Percentiles rank a stretch among this genome's conserved stretches.
Evolutionary conservation across 2,329 filamentous ascomycete species (phyloP).

Genomic region (Keithomyces neogunnii): DNA sequence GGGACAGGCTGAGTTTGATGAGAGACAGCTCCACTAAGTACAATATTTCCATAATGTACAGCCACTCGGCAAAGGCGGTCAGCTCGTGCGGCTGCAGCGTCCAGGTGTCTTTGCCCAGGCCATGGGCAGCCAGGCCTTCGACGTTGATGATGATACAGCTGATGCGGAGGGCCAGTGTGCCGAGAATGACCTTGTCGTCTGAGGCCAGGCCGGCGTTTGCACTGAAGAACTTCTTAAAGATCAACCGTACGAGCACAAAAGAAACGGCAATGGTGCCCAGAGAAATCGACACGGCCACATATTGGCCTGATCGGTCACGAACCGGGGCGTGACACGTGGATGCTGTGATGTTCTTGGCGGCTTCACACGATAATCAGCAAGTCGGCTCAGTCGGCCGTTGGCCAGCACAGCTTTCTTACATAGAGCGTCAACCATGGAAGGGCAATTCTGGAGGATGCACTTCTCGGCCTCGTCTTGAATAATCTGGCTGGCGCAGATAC

Average conservation of each 20-base stretch:
- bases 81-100: not conserved
- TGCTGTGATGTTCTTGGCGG: not conserved
- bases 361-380: not conserved
- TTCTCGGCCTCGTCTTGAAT: not conserved
- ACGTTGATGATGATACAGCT: slow-evolving; percentile 2
- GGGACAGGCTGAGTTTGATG: slow-evolving; percentile 2
- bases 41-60: slow-evolving; percentile 2
- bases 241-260: not conserved
- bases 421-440: not conserved
- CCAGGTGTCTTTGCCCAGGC: slow-evolving; percentile 1
- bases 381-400: not conserved
- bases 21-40: not conserved
- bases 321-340: not conserved
- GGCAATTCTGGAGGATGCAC: not conserved
- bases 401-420: not conserved
- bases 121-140: not conserved
- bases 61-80: not conserved
- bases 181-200: slow-evolving; percentile 1
- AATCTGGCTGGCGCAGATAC: not conserved
- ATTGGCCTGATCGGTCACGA: slow-evolving; percentile 1
- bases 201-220: not conserved
- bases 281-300: not conserved
- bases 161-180: not conserved
- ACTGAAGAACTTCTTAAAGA: slow-evolving; percentile 1
- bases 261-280: not conserved